A percentile compares a stretch with the other conserved stretches of the same genome.
phyloP scores from a whole-genome alignment of 2,329 filamentous ascomycete genomes.

The Pochonia chlamydosporia region DNA sequence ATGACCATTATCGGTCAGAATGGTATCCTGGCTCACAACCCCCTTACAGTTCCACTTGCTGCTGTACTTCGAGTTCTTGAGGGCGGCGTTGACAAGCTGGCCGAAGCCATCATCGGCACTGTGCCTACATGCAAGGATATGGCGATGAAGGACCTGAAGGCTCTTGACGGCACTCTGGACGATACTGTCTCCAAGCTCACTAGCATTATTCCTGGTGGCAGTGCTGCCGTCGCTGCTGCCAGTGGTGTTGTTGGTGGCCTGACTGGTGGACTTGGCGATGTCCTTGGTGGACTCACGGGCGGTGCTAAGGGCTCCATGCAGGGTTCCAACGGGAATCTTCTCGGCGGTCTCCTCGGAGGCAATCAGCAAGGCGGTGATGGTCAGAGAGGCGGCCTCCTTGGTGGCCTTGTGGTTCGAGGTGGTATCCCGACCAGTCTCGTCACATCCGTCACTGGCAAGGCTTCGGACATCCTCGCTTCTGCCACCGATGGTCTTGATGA shows the following conservation, averaged over 20 bases:
- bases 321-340: too few relatives aligned
- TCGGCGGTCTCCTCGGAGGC: too few relatives aligned
- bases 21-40: slow-evolving; percentile 8
- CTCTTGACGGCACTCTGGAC: neutral
- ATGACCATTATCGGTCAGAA: slow-evolving; percentile 13
- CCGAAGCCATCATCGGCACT: slow-evolving; percentile 11
- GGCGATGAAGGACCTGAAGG: slow-evolving; percentile 8
- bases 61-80: slow-evolving; percentile 14
- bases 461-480: too few relatives aligned
- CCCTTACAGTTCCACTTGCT: slow-evolving; percentile 10
- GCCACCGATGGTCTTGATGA: too few relatives aligned
- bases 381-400: too few relatives aligned
- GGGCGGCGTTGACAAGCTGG: slow-evolving; percentile 13
- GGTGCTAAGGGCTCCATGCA: too few relatives aligned
- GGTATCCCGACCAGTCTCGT: too few relatives aligned
- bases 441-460: too few relatives aligned
- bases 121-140: slow-evolving; percentile 12
- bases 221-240: neutral
- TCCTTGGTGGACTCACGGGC: neutral
- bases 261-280: too few relatives aligned
- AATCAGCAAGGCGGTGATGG: too few relatives aligned
- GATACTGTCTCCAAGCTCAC: neutral
- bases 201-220: neutral
- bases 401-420: too few relatives aligned
- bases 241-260: too few relatives aligned